Evolutionary conservation across 441 rosid genomes (phyloP).

Genomic region (Pelargonium myrrhifolium): DNA sequence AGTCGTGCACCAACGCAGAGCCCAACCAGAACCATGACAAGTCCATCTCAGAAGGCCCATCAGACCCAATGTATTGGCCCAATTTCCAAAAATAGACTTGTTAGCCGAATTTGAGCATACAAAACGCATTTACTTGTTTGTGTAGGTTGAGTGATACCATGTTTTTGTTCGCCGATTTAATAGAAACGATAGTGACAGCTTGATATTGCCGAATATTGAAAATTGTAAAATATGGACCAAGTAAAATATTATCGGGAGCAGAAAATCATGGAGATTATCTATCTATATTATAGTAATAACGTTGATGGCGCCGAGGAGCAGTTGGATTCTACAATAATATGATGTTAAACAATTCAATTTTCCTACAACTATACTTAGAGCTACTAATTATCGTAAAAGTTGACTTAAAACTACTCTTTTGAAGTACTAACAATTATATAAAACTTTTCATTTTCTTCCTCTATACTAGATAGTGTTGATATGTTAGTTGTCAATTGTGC

Average conservation of each 20-base stretch:
- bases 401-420: too few species aligned
- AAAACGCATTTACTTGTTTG: background rate
- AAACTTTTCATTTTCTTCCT: too few species aligned
- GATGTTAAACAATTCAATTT: background rate
- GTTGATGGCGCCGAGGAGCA: background rate
- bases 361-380: background rate
- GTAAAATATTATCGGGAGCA: background rate
- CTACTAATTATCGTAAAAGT: too few species aligned
- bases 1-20: too few species aligned
- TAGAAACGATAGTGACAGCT: constrained; percentile 2
- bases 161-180: background rate
- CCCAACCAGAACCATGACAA: too few species aligned
- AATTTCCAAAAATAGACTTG: background rate
- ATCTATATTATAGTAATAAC: background rate
- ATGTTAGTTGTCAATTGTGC: too few species aligned
- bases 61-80: too few species aligned
- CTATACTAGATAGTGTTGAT: too few species aligned
- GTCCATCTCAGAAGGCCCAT: too few species aligned
- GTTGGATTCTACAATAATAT: background rate
- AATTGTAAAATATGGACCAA: background rate
- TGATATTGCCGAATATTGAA: background rate
- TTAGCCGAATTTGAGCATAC: background rate
- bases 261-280: background rate
- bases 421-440: too few species aligned
- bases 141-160: background rate